phyloP scores from a whole-genome alignment of 371 early-diverging fungal genomes.

The Mortierella sp. region DNA sequence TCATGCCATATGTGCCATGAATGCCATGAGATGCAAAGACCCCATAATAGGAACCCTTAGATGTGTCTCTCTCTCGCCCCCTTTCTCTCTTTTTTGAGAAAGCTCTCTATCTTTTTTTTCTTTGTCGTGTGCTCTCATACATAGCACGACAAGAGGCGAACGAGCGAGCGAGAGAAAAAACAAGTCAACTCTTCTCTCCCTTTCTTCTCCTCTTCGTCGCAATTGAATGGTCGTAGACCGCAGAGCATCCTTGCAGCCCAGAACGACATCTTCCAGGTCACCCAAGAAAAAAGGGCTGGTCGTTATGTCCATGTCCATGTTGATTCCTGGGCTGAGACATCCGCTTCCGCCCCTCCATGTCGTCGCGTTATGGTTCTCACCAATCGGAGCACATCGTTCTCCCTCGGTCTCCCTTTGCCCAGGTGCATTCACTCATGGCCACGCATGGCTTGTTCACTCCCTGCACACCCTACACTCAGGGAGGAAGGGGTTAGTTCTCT shows the following conservation, averaged over 20 bases:
- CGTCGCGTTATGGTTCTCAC: conserved; percentile 1
- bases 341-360: not conserved
- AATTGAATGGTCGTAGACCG: not conserved
- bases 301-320: not conserved
- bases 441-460: not conserved
- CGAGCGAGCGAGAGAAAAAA: not conserved
- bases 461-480: not conserved
- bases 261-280: conserved; percentile 13
- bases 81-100: not conserved
- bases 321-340: conserved; percentile 1
- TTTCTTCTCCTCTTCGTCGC: not conserved
- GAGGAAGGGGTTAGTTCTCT: too few species aligned
- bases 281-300: not conserved
- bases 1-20: not conserved
- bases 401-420: too few species aligned
- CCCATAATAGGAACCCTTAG: not conserved
- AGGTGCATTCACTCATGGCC: too few species aligned
- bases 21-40: not conserved
- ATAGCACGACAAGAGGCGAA: not conserved
- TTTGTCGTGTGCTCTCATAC: not conserved
- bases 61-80: not conserved
- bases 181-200: not conserved
- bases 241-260: not conserved
- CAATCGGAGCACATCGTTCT: not conserved
- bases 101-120: not conserved